phyloP scores from a whole-genome alignment of 106 monocot species.

The Dioscorea zingiberensis region DNA sequence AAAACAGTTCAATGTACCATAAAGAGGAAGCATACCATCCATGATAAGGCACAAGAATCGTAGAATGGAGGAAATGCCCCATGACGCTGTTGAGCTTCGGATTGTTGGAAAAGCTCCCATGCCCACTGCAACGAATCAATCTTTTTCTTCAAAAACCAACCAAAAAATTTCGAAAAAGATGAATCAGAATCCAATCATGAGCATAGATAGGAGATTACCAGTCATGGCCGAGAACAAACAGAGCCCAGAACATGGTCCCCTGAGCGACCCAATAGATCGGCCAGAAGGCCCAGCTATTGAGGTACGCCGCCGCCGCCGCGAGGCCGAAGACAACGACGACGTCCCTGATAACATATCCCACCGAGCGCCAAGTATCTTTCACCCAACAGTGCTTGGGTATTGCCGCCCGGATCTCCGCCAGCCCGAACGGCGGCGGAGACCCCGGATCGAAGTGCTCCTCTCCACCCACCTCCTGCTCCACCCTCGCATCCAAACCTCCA shows the following conservation, averaged over 20 bases:
- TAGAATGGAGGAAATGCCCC: constrained; percentile 84
- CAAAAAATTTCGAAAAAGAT: neutral
- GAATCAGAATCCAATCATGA: neutral
- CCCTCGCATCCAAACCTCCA: neutral
- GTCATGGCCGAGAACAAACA: constrained; percentile 92
- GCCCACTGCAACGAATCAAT: constrained; percentile 50
- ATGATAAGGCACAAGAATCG: constrained; percentile 92
- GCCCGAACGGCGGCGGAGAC: constrained; percentile 52
- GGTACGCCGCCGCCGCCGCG: constrained; percentile 25
- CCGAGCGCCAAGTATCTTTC: constrained; percentile 53
- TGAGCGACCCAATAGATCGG: constrained; percentile 71
- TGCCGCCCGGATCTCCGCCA: constrained; percentile 60
- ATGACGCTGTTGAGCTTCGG: constrained; percentile 74
- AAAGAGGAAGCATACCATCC: constrained; percentile 54
- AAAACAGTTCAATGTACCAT: neutral
- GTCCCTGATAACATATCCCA: constrained; percentile 64
- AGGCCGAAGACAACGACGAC: constrained; percentile 40
- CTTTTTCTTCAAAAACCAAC: neutral
- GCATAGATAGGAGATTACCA: constrained; percentile 30
- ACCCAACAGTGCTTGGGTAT: constrained; percentile 74
- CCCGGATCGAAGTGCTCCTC: constrained; percentile 36
- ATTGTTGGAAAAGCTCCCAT: constrained; percentile 81
- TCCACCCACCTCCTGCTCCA: neutral
- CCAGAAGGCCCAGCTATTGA: constrained; percentile 44
- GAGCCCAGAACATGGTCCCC: constrained; percentile 96